phyloP scores from a whole-genome alignment of 2,329 filamentous ascomycete genomes.

The Pseudocercospora crystallina region DNA sequence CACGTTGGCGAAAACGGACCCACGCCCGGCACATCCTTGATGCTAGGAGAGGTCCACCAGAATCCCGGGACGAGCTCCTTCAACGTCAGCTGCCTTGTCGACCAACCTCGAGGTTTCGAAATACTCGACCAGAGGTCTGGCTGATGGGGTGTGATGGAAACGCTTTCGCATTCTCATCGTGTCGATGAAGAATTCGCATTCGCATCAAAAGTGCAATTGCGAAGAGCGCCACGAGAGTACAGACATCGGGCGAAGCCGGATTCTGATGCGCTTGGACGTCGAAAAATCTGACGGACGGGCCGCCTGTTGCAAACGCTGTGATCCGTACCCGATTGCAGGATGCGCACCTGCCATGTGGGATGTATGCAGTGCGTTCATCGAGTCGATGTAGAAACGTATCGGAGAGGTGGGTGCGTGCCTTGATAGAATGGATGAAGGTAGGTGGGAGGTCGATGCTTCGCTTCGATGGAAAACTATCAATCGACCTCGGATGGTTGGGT shows the following conservation, averaged over 20 bases:
- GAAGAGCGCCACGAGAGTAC: slow-evolving; percentile 2
- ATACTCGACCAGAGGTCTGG: no score
- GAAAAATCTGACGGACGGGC: slow-evolving; percentile 19
- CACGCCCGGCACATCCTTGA: slow-evolving; percentile 9
- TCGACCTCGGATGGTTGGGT: not conserved
- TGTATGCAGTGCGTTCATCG: not conserved
- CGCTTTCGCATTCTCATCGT: slow-evolving; percentile 4
- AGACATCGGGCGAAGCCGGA: slow-evolving; percentile 18
- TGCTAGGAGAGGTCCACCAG: slow-evolving; percentile 8
- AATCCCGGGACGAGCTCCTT: slow-evolving; percentile 7
- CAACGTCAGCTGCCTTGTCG: slow-evolving; percentile 14
- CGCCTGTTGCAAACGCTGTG: slow-evolving; percentile 18
- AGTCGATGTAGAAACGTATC: not conserved
- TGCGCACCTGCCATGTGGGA: not conserved
- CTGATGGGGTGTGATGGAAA: no score
- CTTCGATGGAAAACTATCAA: not conserved
- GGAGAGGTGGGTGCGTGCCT: not conserved
- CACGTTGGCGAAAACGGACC: slow-evolving; percentile 14
- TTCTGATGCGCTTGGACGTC: slow-evolving; percentile 15
- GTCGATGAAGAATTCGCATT: not conserved
- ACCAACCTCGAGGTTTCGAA: not conserved
- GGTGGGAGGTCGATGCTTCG: slow-evolving; percentile 2
- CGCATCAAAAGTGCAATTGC: slow-evolving; percentile 2
- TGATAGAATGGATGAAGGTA: not conserved
- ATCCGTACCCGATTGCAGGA: slow-evolving; percentile 13